Base-by-base conservation (phyloP, 2,329 filamentous ascomycete genomes). In the Botrytis fabae region DNA sequence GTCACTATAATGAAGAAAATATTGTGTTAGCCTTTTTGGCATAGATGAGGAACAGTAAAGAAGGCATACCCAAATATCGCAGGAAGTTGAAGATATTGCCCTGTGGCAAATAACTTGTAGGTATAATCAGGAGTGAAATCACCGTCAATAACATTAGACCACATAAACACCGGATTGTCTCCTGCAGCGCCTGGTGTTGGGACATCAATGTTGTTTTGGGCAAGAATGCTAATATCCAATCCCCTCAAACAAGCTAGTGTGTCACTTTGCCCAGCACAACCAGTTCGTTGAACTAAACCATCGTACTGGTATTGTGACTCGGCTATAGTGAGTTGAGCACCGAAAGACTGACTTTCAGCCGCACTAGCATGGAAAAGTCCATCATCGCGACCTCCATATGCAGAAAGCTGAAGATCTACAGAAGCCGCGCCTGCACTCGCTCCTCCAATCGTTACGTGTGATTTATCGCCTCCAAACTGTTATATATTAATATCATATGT, bases 391-490 rank as follows among this genome's bases (percentile, higher is more conserved):
- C 86, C 87, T 3, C 84, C 85, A 71, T 87, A 86, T 0, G 87
- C 86, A 0, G 84, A 88, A 60, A 93, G 84, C 38, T 93, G 89
- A 51, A 92, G 83, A 42, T 85, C 86, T n/a, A 93, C 85, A 6
- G 89, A 90, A 1, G 85, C 88, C 5, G 86, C 92, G 4, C 92
- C 92, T 2, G 92, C 91, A 70, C 89, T 92, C 75, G 86, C 88
- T 16, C 92, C 92, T 25, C 89, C 90, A 0, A 94, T 82, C 0
- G 91, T 88, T 16, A 94, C 90, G 76, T 92, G 91, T 0, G 84
- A 78, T 1, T 91, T 90, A 76, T 94, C 84, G 38, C 92, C 92
- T 6, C 92, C 92, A 76, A 95, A 94, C 80, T 88, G 80, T 5
- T 20, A 10, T 0, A 44, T 57, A 51, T 57, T 28, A 66, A 74